Conservation (phyloP, 192 early-diverging fungal species). For the Martensiomyces pterosporus region DNA sequence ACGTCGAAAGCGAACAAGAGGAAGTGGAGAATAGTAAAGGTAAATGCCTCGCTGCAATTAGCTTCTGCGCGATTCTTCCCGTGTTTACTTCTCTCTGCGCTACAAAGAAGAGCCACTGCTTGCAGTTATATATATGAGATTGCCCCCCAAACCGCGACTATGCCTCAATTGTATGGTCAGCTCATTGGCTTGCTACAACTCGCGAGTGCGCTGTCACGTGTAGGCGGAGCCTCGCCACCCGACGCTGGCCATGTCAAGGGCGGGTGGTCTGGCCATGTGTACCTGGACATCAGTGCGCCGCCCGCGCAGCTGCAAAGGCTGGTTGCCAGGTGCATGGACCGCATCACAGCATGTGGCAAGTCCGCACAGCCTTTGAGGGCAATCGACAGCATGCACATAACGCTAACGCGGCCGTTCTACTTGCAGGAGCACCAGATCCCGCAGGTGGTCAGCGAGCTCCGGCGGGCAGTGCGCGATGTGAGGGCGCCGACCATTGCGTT, state of each 20-base stretch:
- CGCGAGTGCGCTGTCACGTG: too few species aligned
- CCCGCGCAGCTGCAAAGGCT: conserved; percentile 10
- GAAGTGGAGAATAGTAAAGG: background rate
- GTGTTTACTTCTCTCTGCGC: too few species aligned
- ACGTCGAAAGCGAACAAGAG: conserved; percentile 11
- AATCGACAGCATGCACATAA: conserved; percentile 17
- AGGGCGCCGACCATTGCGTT: conserved; percentile 25
- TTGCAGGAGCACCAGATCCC: conserved; percentile 44
- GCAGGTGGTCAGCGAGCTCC: conserved; percentile 23
- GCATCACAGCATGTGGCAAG: too few species aligned
- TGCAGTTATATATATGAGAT: too few species aligned
- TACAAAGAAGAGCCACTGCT: too few species aligned
- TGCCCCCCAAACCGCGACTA: too few species aligned
- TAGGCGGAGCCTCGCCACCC: too few species aligned
- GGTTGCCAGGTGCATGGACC: conserved; percentile 10
- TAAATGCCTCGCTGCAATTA: too few species aligned
- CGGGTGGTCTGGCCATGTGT: conserved; percentile 42
- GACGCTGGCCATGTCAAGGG: conserved; percentile 39
- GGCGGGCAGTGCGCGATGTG: conserved; percentile 2
- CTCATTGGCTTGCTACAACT: too few species aligned
- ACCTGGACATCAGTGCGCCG: conserved; percentile 10
- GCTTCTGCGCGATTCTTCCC: too few species aligned
- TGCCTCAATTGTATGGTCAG: too few species aligned
- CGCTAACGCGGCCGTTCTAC: conserved; percentile 43
- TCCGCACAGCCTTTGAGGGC: too few species aligned